phyloP scores from a whole-genome alignment of 2,329 filamentous ascomycete genomes.

The Hypoxylon sp. region DNA sequence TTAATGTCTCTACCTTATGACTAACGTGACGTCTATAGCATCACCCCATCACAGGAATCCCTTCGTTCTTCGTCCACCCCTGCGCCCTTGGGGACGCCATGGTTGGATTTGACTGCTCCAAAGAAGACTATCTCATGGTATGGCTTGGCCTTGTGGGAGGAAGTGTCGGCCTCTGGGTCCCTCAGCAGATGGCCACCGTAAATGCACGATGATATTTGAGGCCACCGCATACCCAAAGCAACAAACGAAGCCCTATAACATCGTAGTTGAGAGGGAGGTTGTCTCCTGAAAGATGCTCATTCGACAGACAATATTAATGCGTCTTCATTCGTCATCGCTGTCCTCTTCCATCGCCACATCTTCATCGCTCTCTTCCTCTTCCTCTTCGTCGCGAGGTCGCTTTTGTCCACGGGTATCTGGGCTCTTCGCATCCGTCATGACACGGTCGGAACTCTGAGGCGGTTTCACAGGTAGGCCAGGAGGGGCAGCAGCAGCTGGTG shows the following conservation, averaged over 20 bases:
- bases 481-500: constrained; percentile 54
- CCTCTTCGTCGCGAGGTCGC: constrained; percentile 76
- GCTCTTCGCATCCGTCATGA: constrained; percentile 65
- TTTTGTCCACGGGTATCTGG: constrained; percentile 75
- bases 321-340: constrained; percentile 73
- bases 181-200: constrained; percentile 72
- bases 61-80: constrained; percentile 92
- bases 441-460: constrained; percentile 60
- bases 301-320: constrained; percentile 23
- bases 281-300: not conserved
- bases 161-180: constrained; percentile 82
- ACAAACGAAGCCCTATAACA: constrained; percentile 1
- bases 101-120: constrained; percentile 71
- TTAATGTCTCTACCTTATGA: constrained; percentile 56
- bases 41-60: constrained; percentile 83
- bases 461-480: constrained; percentile 63
- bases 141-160: constrained; percentile 92
- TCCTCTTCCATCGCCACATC: constrained; percentile 77
- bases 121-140: constrained; percentile 81
- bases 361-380: constrained; percentile 67
- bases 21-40: constrained; percentile 67
- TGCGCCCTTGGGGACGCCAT: constrained; percentile 90
- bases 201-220: constrained; percentile 44
- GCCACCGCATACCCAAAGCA: not conserved
- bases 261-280: constrained; percentile 7